Conservation (phyloP, 2,329 filamentous ascomycete genomes). For the Calonectria honghensis region DNA sequence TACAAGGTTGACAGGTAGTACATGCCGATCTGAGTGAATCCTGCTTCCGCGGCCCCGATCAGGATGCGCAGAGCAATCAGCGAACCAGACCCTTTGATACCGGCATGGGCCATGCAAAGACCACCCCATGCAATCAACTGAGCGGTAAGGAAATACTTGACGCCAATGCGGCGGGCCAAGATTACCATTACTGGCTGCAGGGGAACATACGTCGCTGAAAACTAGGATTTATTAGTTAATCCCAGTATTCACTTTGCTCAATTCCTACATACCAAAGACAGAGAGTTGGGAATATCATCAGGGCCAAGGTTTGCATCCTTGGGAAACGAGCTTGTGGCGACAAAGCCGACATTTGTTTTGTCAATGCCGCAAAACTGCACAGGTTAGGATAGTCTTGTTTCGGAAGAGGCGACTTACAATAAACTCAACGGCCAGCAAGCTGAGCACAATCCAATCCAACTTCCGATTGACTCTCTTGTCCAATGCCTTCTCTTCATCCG, state of each 20-base stretch:
- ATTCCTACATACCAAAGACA: conserved; percentile 1
- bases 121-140: conserved; percentile 10
- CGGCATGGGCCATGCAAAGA: conserved; percentile 17
- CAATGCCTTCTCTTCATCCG: conserved; percentile 1
- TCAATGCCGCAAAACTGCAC: conserved; percentile 12
- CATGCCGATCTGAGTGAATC: conserved; percentile 16
- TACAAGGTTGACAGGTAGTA: conserved; percentile 18
- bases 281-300: conserved; percentile 16
- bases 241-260: not conserved
- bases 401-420: not conserved
- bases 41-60: not conserved
- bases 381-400: not conserved
- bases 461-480: conserved; percentile 14
- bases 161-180: conserved; percentile 8
- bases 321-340: not conserved
- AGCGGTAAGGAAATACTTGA: conserved; percentile 11
- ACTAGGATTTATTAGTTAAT: not conserved
- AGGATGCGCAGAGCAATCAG: conserved; percentile 21
- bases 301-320: conserved; percentile 14
- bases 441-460: conserved; percentile 16
- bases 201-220: conserved; percentile 8
- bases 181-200: conserved; percentile 12
- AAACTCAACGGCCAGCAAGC: conserved; percentile 11
- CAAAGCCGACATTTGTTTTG: conserved; percentile 13
- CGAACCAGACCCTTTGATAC: conserved; percentile 2